These are phyloP conservation scores for Acidiella bohemica DNA, from an alignment of 495 filamentous ascomycete genomes.

Conservation along the genomic window DNA sequence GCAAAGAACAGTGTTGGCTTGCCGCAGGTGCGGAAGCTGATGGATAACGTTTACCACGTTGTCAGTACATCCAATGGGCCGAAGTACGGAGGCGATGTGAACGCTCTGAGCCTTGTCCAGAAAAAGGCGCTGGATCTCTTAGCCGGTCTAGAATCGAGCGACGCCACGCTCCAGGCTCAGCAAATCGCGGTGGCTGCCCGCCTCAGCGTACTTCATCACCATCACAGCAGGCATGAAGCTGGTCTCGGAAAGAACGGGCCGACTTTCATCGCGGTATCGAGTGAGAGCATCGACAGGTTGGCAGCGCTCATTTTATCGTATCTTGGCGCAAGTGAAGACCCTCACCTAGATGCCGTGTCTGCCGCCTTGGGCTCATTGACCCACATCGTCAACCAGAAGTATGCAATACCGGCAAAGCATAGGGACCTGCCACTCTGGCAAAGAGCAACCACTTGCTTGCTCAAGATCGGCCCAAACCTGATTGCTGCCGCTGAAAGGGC, in stretches of 20 bases:
- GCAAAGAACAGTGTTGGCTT: constrained; percentile 48
- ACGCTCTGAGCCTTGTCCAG: constrained; percentile 69
- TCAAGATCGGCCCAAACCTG: too few species aligned
- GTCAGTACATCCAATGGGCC: constrained; percentile 57
- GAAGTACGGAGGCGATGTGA: constrained; percentile 70
- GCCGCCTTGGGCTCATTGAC: constrained; percentile 52
- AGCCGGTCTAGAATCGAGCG: constrained; percentile 51
- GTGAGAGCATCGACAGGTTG: constrained; percentile 57
- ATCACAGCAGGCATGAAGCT: neutral
- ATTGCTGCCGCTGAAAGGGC: too few species aligned
- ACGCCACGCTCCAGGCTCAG: constrained; percentile 49
- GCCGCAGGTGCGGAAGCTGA: constrained; percentile 42
- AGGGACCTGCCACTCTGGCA: constrained; percentile 62
- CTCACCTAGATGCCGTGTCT: constrained; percentile 30
- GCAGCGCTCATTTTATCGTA: constrained; percentile 40
- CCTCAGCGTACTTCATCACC: constrained; percentile 56
- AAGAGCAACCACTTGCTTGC: constrained; percentile 53
- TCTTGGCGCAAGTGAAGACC: constrained; percentile 15
- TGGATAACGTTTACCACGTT: constrained; percentile 44
- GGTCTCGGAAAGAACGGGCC: constrained; percentile 30
- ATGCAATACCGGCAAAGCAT: constrained; percentile 36
- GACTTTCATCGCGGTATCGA: constrained; percentile 80
- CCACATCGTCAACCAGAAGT: constrained; percentile 48
- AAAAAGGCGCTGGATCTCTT: constrained; percentile 57
- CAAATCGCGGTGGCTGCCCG: constrained; percentile 55